Conservation (phyloP, 768 basidiomycete genomes). For the Boletus sp. region DNA sequence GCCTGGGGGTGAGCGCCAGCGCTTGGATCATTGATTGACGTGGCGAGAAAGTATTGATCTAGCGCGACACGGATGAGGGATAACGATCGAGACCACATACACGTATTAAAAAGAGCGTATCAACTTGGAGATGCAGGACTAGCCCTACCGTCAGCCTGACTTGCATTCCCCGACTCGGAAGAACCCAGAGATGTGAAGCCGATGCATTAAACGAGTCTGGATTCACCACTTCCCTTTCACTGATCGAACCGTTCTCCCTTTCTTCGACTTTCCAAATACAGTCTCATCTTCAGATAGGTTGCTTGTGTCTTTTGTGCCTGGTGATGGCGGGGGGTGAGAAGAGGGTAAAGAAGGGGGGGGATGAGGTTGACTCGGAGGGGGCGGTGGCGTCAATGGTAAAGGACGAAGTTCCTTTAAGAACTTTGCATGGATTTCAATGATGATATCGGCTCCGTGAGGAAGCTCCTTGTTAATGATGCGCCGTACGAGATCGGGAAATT, state of each 20-base stretch:
- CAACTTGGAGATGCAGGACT: too few species aligned
- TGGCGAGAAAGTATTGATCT: not conserved
- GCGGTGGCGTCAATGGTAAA: not conserved
- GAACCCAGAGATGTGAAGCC: too few species aligned
- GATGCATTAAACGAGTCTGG: too few species aligned
- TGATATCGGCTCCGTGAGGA: slow-evolving; percentile 19
- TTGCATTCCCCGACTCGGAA: too few species aligned
- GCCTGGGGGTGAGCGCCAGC: too few species aligned
- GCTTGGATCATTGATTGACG: too few species aligned
- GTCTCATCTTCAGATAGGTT: not conserved
- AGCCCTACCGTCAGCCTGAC: too few species aligned
- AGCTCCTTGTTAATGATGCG: not conserved
- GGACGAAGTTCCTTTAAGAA: slow-evolving; percentile 11
- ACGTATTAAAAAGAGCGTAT: not conserved
- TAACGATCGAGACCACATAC: not conserved
- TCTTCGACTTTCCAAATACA: not conserved
- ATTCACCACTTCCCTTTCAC: too few species aligned
- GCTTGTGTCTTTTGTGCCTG: too few species aligned
- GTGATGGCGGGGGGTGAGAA: too few species aligned
- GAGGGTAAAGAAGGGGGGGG: too few species aligned
- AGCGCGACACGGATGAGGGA: not conserved
- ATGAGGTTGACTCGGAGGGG: not conserved
- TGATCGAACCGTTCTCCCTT: too few species aligned
- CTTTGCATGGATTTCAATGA: slow-evolving; percentile 19
- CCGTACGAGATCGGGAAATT: not conserved